Base-by-base conservation (phyloP, 192 early-diverging fungal genomes). In the Mortierella claussenii region DNA sequence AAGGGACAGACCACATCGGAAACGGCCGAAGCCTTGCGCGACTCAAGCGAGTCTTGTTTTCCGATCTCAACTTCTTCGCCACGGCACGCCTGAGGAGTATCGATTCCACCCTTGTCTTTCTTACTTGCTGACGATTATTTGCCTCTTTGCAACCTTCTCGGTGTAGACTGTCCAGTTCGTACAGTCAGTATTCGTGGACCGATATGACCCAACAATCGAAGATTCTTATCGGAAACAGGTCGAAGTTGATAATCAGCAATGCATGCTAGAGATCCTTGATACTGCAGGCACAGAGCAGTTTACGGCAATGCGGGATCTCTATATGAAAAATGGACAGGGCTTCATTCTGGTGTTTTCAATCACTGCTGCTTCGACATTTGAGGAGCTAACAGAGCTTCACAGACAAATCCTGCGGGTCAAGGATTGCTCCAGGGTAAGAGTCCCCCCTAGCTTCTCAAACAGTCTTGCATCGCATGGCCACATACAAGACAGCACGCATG, bases 191-290 rank as follows among this genome's bases (percentile, higher is more conserved):
- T 97, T 97, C 68, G 90, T 93, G 27, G 93, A 96, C 32, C 90
- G 92, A 53, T 97, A 97, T 67, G 96, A 97, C 70, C 96, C 96
- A 42, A 97, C 96, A 7, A 97, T 97, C 65, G 96, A 97, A 74
- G 91, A 91, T 69, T 89, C 85, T 65, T 96, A 97, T 87, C 85
- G 93, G 59, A 96, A 97, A 69, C 89, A 95, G 76, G 92, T 91
- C 57, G 80, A 89, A 44, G 89, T 97, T 11, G 95, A 96, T 75
- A 87, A 84, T 54, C 87, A 92, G 54, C 85, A 84, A 42, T 95
- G 93, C 48, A 82, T 95, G 67, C 85, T 97, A 8, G 95, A 97
- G 63, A 89, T 97, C 43, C 88, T 97, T 23, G 95, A 97, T 84
- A 95, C 94, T n/a, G 95, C 95, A 8, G 95, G 95, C 43, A 86